Percentiles rank a stretch among this genome's conserved stretches.
phyloP scores from a whole-genome alignment of 768 basidiomycete species.

The Boletus reticuloceps region DNA sequence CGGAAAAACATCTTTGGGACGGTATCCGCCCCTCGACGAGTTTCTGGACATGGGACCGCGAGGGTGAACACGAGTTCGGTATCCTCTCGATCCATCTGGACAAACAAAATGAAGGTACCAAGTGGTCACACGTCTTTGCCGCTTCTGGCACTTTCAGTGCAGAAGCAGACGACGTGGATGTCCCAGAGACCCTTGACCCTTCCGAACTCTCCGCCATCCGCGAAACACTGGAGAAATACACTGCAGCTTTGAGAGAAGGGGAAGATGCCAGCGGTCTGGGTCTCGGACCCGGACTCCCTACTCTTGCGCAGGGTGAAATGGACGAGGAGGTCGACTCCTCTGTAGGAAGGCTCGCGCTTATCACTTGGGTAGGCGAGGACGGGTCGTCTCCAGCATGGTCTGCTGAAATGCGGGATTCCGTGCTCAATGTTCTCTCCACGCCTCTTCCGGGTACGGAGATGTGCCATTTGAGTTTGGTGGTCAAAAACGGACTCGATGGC shows the following conservation, averaged over 20 bases:
- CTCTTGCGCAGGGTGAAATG: conserved; percentile 83
- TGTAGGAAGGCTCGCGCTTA: conserved; percentile 60
- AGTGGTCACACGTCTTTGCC: conserved; percentile 87
- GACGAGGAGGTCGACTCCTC: conserved; percentile 85
- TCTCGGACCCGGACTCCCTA: conserved; percentile 68
- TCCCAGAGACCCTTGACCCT: conserved; percentile 86
- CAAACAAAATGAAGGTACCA: conserved; percentile 78
- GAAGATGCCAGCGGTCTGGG: conserved; percentile 63
- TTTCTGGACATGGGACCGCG: conserved; percentile 91
- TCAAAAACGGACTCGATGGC: conserved; percentile 76
- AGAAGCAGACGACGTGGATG: conserved; percentile 54
- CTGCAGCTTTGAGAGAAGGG: conserved; percentile 55
- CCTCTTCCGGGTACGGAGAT: conserved; percentile 56
- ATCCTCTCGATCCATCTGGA: conserved; percentile 82
- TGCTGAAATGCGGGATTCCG: conserved; percentile 28
- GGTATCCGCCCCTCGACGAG: conserved; percentile 72
- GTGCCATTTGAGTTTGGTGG: conserved; percentile 44
- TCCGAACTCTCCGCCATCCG: conserved; percentile 77
- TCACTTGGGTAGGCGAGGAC: conserved; percentile 65
- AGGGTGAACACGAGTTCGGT: conserved; percentile 64
- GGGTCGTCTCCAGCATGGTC: conserved; percentile 47
- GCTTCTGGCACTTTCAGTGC: conserved; percentile 35
- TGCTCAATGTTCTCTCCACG: conserved; percentile 63
- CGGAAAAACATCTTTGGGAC: conserved; percentile 73
- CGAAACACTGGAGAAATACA: conserved; percentile 86